Evolutionary conservation across 129 eudicot species (phyloP).

Genomic region (Pulicaria dysenterica): DNA sequence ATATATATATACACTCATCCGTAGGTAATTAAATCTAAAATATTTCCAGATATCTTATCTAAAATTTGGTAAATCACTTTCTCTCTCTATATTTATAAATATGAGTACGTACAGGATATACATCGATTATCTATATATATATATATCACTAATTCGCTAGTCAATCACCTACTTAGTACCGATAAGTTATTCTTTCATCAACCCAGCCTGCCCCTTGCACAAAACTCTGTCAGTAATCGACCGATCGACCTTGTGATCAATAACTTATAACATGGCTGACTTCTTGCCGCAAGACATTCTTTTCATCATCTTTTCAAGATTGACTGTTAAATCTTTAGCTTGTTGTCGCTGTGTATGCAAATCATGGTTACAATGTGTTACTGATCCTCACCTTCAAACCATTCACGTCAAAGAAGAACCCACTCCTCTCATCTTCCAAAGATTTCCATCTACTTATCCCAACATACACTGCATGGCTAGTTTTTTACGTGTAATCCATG

Average conservation of each 20-base stretch:
- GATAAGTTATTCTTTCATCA: no score
- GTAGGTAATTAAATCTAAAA: no score
- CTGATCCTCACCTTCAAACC: background rate
- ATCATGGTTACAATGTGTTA: background rate
- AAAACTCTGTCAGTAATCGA: background rate
- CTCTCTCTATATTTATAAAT: no score
- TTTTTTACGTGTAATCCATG: background rate
- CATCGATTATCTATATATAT: no score
- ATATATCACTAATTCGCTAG: no score
- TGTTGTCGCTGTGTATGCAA: constrained; percentile 1
- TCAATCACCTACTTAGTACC: no score
- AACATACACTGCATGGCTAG: background rate
- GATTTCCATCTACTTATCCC: background rate
- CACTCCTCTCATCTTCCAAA: background rate
- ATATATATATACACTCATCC: no score
- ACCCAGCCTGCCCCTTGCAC: no score
- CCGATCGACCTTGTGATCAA: background rate
- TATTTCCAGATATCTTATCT: no score
- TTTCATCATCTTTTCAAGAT: background rate
- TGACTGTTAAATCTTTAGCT: background rate
- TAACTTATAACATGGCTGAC: background rate
- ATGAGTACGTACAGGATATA: no score
- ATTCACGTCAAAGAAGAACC: constrained; percentile 6
- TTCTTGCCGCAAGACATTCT: background rate
- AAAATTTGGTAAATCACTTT: no score